Percentiles rank a stretch among this genome's conserved stretches.
Evolutionary conservation across 129 eudicot species (phyloP).

Genomic region (Artemisia argyi): DNA sequence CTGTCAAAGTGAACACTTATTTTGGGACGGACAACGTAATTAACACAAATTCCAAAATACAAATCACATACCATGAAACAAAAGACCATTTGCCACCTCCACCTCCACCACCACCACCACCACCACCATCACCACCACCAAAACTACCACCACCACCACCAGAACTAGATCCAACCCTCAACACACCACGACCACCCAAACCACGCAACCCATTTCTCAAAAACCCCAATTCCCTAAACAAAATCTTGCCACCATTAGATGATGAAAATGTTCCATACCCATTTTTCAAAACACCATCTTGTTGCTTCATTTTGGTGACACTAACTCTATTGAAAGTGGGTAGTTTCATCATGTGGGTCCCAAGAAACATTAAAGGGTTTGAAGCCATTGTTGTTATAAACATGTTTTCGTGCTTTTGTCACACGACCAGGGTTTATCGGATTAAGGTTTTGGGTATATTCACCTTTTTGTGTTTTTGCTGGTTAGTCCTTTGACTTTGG

Average conservation of each 20-base stretch:
- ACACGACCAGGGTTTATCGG: conserved; percentile 30
- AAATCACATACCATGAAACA: conserved; percentile 51
- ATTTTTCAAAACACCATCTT: conserved; percentile 17
- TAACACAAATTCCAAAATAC: not conserved
- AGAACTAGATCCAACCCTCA: conserved; percentile 27
- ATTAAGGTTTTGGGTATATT: not conserved
- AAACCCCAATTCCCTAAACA: conserved; percentile 25
- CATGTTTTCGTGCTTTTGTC: conserved; percentile 9
- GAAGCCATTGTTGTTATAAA: conserved; percentile 33
- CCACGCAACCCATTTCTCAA: conserved; percentile 24
- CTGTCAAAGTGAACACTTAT: no score
- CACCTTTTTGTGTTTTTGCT: not conserved
- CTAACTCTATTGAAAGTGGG: conserved; percentile 22
- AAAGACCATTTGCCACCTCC: conserved; percentile 54
- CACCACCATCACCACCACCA: conserved; percentile 32
- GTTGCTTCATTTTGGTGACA: conserved; percentile 13
- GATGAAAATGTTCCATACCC: conserved; percentile 29
- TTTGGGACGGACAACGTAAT: not conserved
- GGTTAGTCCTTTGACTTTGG: not conserved
- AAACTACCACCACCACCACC: conserved; percentile 36
- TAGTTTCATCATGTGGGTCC: conserved; percentile 16
- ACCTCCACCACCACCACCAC: conserved; percentile 34
- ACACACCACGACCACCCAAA: conserved; percentile 25
- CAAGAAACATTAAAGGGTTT: conserved; percentile 30
- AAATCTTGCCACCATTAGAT: not conserved